Evolutionary conservation across 441 rosid species (phyloP).

Genomic region (Corymbia calophylla): DNA sequence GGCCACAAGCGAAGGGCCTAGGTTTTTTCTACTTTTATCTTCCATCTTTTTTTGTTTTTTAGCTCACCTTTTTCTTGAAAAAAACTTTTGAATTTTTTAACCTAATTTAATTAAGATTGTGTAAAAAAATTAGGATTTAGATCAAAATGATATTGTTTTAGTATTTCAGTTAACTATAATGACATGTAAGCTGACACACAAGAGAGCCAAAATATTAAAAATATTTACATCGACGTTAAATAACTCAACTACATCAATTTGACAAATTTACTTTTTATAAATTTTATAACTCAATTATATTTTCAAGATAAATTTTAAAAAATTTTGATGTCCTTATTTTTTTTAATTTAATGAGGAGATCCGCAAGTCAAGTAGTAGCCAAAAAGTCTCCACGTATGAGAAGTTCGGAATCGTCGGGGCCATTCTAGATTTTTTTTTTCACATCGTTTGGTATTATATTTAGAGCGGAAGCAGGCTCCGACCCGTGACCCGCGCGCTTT

Average conservation of each 20-base stretch:
- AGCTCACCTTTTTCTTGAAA: too few relatives aligned
- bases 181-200: accelerated
- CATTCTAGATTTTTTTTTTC: neutral
- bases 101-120: neutral
- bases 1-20: neutral
- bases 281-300: accelerated
- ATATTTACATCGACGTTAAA: too few relatives aligned
- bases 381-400: neutral
- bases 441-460: neutral
- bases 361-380: neutral
- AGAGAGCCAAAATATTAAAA: neutral
- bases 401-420: neutral
- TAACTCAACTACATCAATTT: accelerated
- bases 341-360: neutral
- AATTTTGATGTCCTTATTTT: too few relatives aligned
- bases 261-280: too few relatives aligned
- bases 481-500: neutral
- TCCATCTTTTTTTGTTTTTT: too few relatives aligned
- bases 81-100: neutral
- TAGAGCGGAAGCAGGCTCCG: neutral
- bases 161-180: neutral
- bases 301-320: too few relatives aligned
- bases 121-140: neutral
- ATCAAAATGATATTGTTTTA: neutral
- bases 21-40: neutral